These are phyloP conservation scores for Tolypocladium inflatum DNA, from an alignment of 2,329 filamentous ascomycete species.

Conservation along the genomic window DNA sequence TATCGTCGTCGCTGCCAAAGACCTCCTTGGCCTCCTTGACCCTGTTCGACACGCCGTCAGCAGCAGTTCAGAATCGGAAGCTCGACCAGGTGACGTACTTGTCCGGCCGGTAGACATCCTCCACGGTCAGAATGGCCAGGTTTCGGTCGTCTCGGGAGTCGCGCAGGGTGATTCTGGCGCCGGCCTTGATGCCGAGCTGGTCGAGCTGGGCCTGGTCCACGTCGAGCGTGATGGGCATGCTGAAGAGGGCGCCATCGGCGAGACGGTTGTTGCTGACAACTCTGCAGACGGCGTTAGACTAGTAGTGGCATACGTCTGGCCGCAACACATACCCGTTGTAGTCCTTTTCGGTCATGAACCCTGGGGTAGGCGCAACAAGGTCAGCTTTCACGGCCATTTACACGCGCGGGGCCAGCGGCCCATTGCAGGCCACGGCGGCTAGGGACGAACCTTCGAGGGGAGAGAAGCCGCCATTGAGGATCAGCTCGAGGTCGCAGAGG, in stretches of 20 bases:
- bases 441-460: conserved; percentile 75
- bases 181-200: conserved; percentile 64
- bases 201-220: conserved; percentile 67
- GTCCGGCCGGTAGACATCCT: conserved; percentile 91
- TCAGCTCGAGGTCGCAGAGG: conserved; percentile 93
- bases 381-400: background rate
- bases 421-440: background rate
- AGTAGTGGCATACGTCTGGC: background rate
- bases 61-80: background rate
- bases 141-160: conserved; percentile 96
- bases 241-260: conserved; percentile 81
- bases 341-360: conserved; percentile 95
- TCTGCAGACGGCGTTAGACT: conserved; percentile 31
- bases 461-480: conserved; percentile 96
- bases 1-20: conserved; percentile 82
- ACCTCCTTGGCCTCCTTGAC: conserved; percentile 84
- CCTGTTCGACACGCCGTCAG: conserved; percentile 34
- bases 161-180: conserved; percentile 75
- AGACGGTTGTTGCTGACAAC: conserved; percentile 86
- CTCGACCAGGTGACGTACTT: conserved; percentile 54
- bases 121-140: conserved; percentile 88
- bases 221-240: conserved; percentile 94
- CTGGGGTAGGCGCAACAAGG: conserved; percentile 31
- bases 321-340: conserved; percentile 72
- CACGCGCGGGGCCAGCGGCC: background rate